Conservation (phyloP, 140 eudicot genomes). For the Senecio squalidus region DNA sequence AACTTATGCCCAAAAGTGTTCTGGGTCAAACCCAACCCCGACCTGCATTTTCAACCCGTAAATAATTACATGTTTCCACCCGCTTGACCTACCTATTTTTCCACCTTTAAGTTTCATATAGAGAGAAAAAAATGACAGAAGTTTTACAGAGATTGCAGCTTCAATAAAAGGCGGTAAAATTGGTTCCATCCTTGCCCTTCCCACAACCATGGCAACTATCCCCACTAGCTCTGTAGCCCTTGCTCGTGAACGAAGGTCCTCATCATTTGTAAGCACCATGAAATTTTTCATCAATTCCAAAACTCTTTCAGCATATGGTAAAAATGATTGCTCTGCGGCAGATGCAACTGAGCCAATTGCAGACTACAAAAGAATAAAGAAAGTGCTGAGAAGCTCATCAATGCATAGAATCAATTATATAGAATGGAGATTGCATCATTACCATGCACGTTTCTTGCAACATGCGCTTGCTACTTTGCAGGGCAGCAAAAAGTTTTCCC, state of each 20-base stretch:
- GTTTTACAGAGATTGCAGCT: conserved; percentile 81
- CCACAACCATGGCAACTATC: conserved; percentile 95
- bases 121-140: not conserved
- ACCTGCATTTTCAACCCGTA: not conserved
- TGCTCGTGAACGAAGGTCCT: conserved; percentile 89
- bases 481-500: conserved; percentile 67
- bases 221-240: conserved; percentile 98
- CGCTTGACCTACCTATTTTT: not conserved
- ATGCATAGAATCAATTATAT: not conserved
- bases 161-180: conserved; percentile 87
- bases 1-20: no score
- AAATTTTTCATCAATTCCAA: conserved; percentile 84
- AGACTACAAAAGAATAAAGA: conserved; percentile 46
- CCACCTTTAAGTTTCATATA: conserved; percentile 3
- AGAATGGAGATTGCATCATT: not conserved
- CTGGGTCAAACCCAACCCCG: not conserved
- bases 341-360: conserved; percentile 98
- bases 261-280: conserved; percentile 88
- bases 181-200: conserved; percentile 88
- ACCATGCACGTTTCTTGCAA: conserved; percentile 99
- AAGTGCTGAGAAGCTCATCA: conserved; percentile 3
- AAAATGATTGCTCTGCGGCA: conserved; percentile 89
- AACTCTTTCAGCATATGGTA: conserved; percentile 95
- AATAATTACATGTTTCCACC: conserved; percentile 1
- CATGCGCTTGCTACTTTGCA: conserved; percentile 77